Conservation (phyloP, 176 grass and related monocot species). For the Triticum turgidum region DNA sequence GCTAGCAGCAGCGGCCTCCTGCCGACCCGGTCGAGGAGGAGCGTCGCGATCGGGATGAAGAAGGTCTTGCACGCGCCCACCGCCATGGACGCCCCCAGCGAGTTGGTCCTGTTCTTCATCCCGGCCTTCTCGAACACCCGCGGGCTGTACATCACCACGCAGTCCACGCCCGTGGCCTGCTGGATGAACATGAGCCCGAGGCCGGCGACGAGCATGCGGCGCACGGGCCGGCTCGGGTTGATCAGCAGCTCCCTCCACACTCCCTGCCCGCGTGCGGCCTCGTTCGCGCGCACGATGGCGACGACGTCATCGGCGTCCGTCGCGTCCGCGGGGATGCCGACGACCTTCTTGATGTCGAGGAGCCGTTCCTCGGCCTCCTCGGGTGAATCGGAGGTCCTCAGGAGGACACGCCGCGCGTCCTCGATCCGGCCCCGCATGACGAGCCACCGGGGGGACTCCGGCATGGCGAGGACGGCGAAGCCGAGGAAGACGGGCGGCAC, state of each 20-base stretch:
- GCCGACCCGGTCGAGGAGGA: conserved; percentile 78
- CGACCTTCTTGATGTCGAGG: conserved; percentile 58
- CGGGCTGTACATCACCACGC: conserved; percentile 85
- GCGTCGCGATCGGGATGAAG: conserved; percentile 69
- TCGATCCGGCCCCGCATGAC: conserved; percentile 85
- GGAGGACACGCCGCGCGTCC: conserved; percentile 61
- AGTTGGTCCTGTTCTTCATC: conserved; percentile 50
- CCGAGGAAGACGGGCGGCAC: conserved; percentile 80
- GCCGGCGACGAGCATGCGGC: conserved; percentile 61
- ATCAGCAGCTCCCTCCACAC: conserved; percentile 83
- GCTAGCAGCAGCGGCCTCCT: conserved; percentile 71
- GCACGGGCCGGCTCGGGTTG: conserved; percentile 58
- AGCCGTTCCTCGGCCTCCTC: conserved; percentile 69
- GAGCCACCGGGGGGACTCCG: conserved; percentile 91
- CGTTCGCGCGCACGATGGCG: conserved; percentile 27
- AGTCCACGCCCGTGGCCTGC: conserved; percentile 88
- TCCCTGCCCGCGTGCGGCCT: neutral
- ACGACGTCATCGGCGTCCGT: conserved; percentile 28
- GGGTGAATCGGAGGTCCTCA: conserved; percentile 56
- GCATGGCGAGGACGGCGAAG: conserved; percentile 76
- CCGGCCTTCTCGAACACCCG: conserved; percentile 69
- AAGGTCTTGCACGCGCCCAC: conserved; percentile 84
- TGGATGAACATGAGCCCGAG: conserved; percentile 90
- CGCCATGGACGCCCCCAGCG: conserved; percentile 64
- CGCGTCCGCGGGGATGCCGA: conserved; percentile 47